Conservation (phyloP, 2,329 filamentous ascomycete species). For the Talaromyces islandicus region DNA sequence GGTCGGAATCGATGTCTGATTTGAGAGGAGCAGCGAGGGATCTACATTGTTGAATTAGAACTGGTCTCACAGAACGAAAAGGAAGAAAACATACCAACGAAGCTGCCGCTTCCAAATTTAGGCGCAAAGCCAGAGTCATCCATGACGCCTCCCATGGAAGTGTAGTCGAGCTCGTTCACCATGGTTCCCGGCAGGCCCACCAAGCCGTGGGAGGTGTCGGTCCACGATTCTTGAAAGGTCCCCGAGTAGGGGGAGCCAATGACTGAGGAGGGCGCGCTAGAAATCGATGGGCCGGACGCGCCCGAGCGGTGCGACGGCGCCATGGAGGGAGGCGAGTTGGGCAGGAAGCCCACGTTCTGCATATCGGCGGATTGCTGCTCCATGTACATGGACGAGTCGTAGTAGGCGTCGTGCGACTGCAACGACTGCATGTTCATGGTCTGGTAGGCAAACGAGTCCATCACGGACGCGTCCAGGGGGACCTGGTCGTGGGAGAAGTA, state of each 20-base stretch:
- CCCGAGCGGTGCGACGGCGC: slow-evolving; percentile 28
- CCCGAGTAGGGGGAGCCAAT: slow-evolving; percentile 62
- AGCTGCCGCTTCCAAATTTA: slow-evolving; percentile 27
- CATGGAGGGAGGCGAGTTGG: slow-evolving; percentile 27
- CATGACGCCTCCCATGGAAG: slow-evolving; percentile 42
- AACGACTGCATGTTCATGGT: slow-evolving; percentile 18
- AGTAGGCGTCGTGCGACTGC: slow-evolving; percentile 20
- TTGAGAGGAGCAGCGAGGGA: slow-evolving; percentile 6
- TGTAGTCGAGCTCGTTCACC: slow-evolving; percentile 50
- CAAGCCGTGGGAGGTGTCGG: slow-evolving; percentile 46
- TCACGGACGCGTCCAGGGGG: slow-evolving; percentile 26
- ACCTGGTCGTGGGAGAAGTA: slow-evolving; percentile 23
- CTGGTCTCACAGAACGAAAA: not conserved
- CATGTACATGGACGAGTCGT: slow-evolving; percentile 20
- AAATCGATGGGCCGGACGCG: slow-evolving; percentile 53
- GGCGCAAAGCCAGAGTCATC: slow-evolving; percentile 36
- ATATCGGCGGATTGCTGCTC: slow-evolving; percentile 19
- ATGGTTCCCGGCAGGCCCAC: slow-evolving; percentile 56
- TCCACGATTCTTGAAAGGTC: slow-evolving; percentile 56
- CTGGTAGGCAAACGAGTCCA: slow-evolving; percentile 26
- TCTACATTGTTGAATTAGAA: not conserved
- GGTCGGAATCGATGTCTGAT: slow-evolving; percentile 14
- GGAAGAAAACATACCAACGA: slow-evolving; percentile 2
- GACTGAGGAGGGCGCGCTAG: slow-evolving; percentile 57
- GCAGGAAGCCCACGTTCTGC: slow-evolving; percentile 23